Base-by-base conservation (phyloP, 2,329 filamentous ascomycete species). In the Verticillium nubilum region DNA sequence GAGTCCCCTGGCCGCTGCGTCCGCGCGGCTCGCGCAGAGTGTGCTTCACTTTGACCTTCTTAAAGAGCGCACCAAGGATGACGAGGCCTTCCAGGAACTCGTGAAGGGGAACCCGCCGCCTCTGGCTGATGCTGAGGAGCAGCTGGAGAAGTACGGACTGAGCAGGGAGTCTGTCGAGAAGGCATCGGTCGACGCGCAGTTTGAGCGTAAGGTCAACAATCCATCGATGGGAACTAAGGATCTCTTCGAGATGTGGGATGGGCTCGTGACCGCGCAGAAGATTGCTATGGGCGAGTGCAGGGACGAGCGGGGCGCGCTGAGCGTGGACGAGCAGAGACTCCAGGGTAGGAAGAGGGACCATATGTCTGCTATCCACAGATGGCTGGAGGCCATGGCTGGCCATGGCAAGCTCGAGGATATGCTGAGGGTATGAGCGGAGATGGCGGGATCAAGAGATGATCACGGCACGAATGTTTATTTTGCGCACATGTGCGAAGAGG, bases 371-470 rank as follows among this genome's bases (percentile, higher is more conserved):
- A 79, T 94, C 25, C 85, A 90, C 65, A 77, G 74, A 37, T 94
- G 90, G 86, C 73, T 93, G 52, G 81, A 82, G 63, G 84, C 83
- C 62, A 78, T 96, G 60, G 88, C 88, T 1, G 84, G 86, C 61
- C 87, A 88, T 66, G 86, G 84, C 1, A 74, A 84, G 2, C 71
- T 95, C 59, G 74, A 78, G 64, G 73, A 78, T 54, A 37, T 58
- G 50, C 6, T 47, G 3, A 25, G 12, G 7, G 42, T 5, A 23
- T 47, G 9, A 47, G 19, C 23, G 42, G 42, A 7, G n/a, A 47
- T 2, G 33, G 33, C 12, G 33, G 33, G n/a, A 5, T 5, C 29
- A 12, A 31, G 29, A 12, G 12, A 12, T 13, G 33, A 37, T 19
- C 33, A 15, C 33, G 6, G 13, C 15, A 37, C 17, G 5, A 37